A percentile compares a stretch with the other conserved stretches of the same genome.
phyloP scores from a whole-genome alignment of 768 basidiomycete genomes.

The Lyophyllum shimeji region DNA sequence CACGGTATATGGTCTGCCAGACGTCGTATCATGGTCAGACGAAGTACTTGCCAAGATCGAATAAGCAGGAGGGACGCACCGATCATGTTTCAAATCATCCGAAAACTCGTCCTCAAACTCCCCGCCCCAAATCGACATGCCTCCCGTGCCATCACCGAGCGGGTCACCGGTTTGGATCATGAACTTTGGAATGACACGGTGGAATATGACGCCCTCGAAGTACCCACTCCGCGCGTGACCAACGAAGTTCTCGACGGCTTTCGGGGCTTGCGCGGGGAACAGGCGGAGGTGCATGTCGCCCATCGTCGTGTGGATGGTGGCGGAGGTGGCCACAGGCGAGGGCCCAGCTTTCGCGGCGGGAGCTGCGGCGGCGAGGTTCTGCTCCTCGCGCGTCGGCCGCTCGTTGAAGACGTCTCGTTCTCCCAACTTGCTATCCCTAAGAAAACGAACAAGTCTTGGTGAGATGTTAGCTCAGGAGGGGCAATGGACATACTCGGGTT shows the following conservation, averaged over 20 bases:
- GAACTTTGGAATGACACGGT: conserved; percentile 97
- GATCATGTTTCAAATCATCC: conserved; percentile 86
- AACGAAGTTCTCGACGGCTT: conserved; percentile 97
- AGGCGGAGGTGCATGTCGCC: conserved; percentile 90
- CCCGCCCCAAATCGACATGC: conserved; percentile 84
- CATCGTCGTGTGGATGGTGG: conserved; percentile 92
- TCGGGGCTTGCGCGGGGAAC: conserved; percentile 92
- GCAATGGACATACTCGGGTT: conserved; percentile 73
- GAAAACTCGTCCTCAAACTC: conserved; percentile 95
- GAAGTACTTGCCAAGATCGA: too few species aligned
- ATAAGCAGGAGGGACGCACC: conserved; percentile 63
- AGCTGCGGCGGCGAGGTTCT: conserved; percentile 73
- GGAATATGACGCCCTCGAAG: conserved; percentile 93
- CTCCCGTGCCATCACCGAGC: conserved; percentile 92
- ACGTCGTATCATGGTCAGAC: not conserved
- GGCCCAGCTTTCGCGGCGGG: conserved; percentile 50
- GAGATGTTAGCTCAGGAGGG: not conserved
- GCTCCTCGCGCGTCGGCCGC: conserved; percentile 94
- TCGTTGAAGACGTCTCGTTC: conserved; percentile 99
- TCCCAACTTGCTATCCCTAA: conserved; percentile 78
- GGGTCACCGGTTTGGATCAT: conserved; percentile 98
- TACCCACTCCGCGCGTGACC: conserved; percentile 87
- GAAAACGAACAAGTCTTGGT: not conserved
- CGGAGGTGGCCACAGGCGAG: conserved; percentile 72
- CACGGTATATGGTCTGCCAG: conserved; percentile 82